These are phyloP conservation scores for Candida dubliniensis DNA, from an alignment of 1,139 yeast genomes.

Conservation along the genomic window DNA sequence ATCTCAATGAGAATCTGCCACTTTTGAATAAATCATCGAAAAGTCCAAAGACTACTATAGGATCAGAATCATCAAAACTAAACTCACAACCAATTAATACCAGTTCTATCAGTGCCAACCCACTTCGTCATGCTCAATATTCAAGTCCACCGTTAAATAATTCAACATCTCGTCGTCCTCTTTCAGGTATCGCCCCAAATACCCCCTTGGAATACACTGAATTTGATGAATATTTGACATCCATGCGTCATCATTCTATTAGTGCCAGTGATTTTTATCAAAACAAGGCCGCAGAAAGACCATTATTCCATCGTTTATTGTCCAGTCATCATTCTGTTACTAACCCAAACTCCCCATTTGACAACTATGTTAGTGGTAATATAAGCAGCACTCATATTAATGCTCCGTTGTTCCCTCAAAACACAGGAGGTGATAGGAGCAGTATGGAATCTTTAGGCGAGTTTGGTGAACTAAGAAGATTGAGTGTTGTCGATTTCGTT, in stretches of 20 bases:
- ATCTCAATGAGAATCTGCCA: constrained; percentile 7
- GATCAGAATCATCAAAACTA: background rate
- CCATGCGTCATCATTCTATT: constrained; percentile 13
- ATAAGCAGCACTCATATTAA: constrained; percentile 7
- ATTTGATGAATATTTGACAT: constrained; percentile 8
- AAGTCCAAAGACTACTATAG: background rate
- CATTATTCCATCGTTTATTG: constrained; percentile 29
- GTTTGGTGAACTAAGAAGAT: constrained; percentile 25
- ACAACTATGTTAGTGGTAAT: constrained; percentile 8
- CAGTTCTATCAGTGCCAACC: background rate
- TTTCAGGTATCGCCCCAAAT: background rate
- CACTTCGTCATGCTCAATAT: constrained; percentile 5
- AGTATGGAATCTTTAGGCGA: constrained; percentile 2
- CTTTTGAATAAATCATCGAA: constrained; percentile 1
- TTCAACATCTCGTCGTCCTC: background rate
- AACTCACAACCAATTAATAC: background rate
- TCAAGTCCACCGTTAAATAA: background rate
- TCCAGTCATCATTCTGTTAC: constrained; percentile 33
- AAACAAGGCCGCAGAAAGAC: constrained; percentile 15
- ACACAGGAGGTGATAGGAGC: constrained; percentile 7
- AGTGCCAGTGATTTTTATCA: constrained; percentile 12
- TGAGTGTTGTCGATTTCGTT: constrained; percentile 19
- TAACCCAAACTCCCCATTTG: constrained; percentile 27
- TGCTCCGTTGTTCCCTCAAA: constrained; percentile 10
- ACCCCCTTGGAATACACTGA: constrained; percentile 5